Conservation (phyloP, 768 basidiomycete genomes). For the Sutorius australiensis region DNA sequence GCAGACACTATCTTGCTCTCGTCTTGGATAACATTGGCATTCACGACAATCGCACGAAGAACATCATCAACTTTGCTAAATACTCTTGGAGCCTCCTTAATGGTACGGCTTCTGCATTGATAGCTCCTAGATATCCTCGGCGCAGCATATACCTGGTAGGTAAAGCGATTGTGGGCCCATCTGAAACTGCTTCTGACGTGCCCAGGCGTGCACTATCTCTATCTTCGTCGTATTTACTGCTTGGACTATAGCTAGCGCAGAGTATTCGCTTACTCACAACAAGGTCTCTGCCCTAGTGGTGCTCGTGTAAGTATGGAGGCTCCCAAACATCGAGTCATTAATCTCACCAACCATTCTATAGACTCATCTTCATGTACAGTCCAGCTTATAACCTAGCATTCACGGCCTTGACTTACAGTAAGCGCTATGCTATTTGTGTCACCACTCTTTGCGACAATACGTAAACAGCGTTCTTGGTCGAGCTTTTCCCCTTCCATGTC, state of each 20-base stretch:
- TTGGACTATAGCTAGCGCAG: slow-evolving; percentile 19
- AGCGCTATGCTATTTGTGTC: background rate
- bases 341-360: background rate
- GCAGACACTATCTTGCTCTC: slow-evolving; percentile 9
- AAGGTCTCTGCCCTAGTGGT: slow-evolving; percentile 3
- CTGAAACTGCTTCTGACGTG: background rate
- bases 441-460: background rate
- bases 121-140: slow-evolving; percentile 14
- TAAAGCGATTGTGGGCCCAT: background rate
- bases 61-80: slow-evolving; percentile 11
- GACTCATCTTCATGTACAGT: slow-evolving; percentile 20
- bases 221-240: slow-evolving; percentile 11
- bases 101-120: slow-evolving; percentile 1
- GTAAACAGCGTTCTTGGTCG: slow-evolving; percentile 55
- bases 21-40: slow-evolving; percentile 19
- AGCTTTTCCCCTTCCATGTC: slow-evolving; percentile 61
- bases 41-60: slow-evolving; percentile 19
- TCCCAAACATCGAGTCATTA: background rate
- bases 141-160: slow-evolving; percentile 15
- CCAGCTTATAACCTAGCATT: slow-evolving; percentile 15
- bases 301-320: slow-evolving; percentile 3
- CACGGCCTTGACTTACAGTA: slow-evolving; percentile 8
- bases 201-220: slow-evolving; percentile 14
- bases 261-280: slow-evolving; percentile 15
- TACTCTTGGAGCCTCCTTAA: slow-evolving; percentile 12